Evolutionary conservation across 352 stramenopile genomes (phyloP), one percentile per base, ranked within the genome.

Genomic region (Plasmopara muralis): DNA sequence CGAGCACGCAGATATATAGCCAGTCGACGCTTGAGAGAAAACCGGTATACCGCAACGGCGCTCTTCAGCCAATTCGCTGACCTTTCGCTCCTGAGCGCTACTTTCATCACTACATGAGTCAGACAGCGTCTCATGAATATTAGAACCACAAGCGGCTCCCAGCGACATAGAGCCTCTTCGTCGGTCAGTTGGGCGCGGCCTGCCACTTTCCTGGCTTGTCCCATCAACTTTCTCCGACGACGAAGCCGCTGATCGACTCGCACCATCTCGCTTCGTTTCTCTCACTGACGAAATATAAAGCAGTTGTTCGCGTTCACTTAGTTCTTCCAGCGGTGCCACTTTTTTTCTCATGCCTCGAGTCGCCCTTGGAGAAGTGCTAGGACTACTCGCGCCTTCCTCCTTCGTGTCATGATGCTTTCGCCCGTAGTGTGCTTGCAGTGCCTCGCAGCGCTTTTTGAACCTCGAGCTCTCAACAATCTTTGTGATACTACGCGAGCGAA

Each of bases 401-500:
- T 61, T 68, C 14, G 56, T 53, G 43, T 59, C 20, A 25, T 25
- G n/a, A 18, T 59, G 54, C 30, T 62, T 64, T 5, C 38, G 46
- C 25, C 35, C 47, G 9, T 47, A 18, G 40, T 60, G 55, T 4
- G 62, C 53, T 35, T 72, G 66, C 10, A 75, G 60, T 34, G 59
- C 66, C 40, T 75, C 66, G 43, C 66, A 75, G 31, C 66, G 62
- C n/a, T 70, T 75, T 42, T 70, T 70, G 35, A 75, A 75, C 35
- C 50, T 75, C 12, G 66, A 18, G 14, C 62, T 72, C 43, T 72
- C 58, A 1, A 72, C 63, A 38, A 75, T 72, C 33, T 75, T 70
- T 2, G 43, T 60, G 38, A 75, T 57, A 39, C 62, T 72, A 28
- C 65, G 62, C 3, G 66, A 75, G 0, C 66, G 66, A 50, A 68